phyloP scores from a whole-genome alignment of 192 early-diverging fungal genomes.

The Podila verticillata region DNA sequence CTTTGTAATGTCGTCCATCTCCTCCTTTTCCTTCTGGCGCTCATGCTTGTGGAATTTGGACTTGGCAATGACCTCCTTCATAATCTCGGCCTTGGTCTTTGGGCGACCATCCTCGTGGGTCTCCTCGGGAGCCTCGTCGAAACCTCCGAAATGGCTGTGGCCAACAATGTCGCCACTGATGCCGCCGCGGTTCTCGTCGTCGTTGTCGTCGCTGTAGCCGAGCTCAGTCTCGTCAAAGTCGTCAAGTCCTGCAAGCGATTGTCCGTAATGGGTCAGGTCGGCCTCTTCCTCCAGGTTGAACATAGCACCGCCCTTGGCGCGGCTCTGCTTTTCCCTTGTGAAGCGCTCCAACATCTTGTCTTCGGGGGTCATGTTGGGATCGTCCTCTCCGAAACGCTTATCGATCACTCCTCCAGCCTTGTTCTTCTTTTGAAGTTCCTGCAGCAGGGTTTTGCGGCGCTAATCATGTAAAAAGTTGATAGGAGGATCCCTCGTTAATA shows the following conservation, averaged over 20 bases:
- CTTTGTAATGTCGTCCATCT: constrained; percentile 81
- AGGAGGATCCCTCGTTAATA: neutral
- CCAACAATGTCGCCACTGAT: constrained; percentile 80
- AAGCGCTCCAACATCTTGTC: constrained; percentile 97
- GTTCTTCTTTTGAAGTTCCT: constrained; percentile 77
- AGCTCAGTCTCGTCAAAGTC: constrained; percentile 81
- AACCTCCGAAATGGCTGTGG: constrained; percentile 89
- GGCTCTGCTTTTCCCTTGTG: constrained; percentile 74
- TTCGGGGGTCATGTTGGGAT: constrained; percentile 87
- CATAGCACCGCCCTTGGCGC: constrained; percentile 52
- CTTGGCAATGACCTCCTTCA: constrained; percentile 98
- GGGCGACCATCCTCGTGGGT: constrained; percentile 58
- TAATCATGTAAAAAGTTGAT: constrained; percentile 23
- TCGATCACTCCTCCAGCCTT: constrained; percentile 86
- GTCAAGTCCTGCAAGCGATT: constrained; percentile 84
- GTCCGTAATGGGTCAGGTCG: constrained; percentile 94
- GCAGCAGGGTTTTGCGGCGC: constrained; percentile 86
- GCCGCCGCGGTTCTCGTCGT: constrained; percentile 64
- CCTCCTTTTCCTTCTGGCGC: constrained; percentile 87
- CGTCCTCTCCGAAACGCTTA: constrained; percentile 93
- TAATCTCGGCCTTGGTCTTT: constrained; percentile 94
- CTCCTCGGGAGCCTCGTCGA: constrained; percentile 65
- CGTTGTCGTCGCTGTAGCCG: constrained; percentile 64
- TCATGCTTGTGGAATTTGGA: constrained; percentile 96
- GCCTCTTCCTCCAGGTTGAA: constrained; percentile 90